Evolutionary conservation across 1,284 basidiomycete species (phyloP), one percentile per base, ranked within the genome.

Genomic region (Ceratobasidium sp.): DNA sequence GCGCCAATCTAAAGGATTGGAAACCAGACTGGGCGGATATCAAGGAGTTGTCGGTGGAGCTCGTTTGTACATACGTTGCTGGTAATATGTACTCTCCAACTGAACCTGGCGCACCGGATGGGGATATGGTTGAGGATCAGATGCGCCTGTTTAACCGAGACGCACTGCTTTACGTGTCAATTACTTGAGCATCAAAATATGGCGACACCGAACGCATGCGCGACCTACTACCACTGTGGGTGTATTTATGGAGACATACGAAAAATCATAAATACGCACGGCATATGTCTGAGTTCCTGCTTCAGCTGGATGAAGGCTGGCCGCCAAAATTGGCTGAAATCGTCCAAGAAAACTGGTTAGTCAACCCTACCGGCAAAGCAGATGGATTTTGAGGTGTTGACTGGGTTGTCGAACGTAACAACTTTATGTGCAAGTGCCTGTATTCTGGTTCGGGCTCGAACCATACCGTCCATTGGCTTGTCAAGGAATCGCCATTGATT

Each of bases 181-280:
- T 0, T 80, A n/a, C n/a, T n/a, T n/a, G 82, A 66, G 81, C 84
- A 0, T 79, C 85, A 79, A 84, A 84, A 51, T 53, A 77, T 3
- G 84, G 86, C 0, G 85, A 86, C 60, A 84, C 86, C 74, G 83
- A 84, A 0, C 80, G 81, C 0, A 66, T 86, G 0, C 83, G 85
- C 71, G 76, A 77, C 0, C 67, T 79, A 0, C 80, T 86, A 35
- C 11, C 81, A 6, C 77, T 79, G 0, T 86, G 84, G 85, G 81
- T 82, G 0, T 78, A 60, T 13, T 79, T 85, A 1, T 86, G 85
- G 76, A 65, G 64, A 0, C 82, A 76, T 0, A 77, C 76, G 35
- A 79, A 79, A 7, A 83, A 86, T 77, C 82, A 84, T 64, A 86
- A 85, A 71, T 85, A 86, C 76, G 82, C 83, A 0, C 58, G 73